Percentiles rank a stretch among this genome's conserved stretches.
Evolutionary conservation across 305 asterid genomes (phyloP).

Genomic region (Fraxinus nigra): DNA sequence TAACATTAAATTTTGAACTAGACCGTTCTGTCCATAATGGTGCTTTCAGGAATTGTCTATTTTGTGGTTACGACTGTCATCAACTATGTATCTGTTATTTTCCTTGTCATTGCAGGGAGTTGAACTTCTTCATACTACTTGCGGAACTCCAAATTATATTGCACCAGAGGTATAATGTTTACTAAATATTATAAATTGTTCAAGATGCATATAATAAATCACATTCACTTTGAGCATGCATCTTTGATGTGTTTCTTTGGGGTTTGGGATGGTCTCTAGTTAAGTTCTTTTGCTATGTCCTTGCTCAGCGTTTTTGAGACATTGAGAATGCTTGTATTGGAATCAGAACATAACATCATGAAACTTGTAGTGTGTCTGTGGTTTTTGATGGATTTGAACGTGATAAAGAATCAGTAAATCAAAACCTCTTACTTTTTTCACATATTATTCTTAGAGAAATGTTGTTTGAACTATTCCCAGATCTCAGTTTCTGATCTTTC

Average conservation of each 20-base stretch:
- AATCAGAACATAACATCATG: neutral
- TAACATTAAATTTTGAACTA: constrained; percentile 4
- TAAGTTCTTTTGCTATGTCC: neutral
- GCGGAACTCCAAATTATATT: constrained; percentile 97
- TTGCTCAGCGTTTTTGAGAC: neutral
- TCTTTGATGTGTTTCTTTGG: constrained; percentile 4
- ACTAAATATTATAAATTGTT: constrained; percentile 13
- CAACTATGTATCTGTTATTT: neutral
- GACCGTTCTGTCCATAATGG: neutral
- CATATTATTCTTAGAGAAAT: constrained; percentile 15
- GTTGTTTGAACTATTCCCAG: constrained; percentile 4
- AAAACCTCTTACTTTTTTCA: neutral
- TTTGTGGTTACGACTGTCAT: constrained; percentile 9
- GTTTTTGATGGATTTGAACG: constrained; percentile 20
- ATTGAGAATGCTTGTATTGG: neutral
- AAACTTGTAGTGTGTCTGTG: neutral
- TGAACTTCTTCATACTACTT: constrained; percentile 90
- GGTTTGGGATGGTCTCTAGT: constrained; percentile 5
- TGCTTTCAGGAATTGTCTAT: constrained; percentile 16
- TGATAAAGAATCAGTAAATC: constrained; percentile 14
- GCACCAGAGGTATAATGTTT: constrained; percentile 81
- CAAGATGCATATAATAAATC: neutral
- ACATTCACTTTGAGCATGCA: constrained; percentile 15
- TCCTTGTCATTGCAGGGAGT: constrained; percentile 61
- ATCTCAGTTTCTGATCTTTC: constrained; percentile 20